Percentiles rank a stretch among this genome's conserved stretches.
phyloP scores from a whole-genome alignment of 495 filamentous ascomycete species.

The Letharia columbiana region DNA sequence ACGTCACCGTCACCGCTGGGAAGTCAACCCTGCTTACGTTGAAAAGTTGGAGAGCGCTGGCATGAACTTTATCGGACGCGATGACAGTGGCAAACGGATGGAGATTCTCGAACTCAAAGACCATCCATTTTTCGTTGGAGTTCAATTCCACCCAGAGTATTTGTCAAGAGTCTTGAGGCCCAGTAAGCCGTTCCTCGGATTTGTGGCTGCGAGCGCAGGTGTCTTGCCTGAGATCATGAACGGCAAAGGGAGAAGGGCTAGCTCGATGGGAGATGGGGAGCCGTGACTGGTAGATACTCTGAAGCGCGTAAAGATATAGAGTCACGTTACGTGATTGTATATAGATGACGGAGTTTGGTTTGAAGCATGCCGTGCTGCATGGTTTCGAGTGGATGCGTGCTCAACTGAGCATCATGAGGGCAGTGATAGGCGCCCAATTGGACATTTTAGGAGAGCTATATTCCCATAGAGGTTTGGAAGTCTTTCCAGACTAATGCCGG shows the following conservation, averaged over 20 bases:
- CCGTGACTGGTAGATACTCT: not conserved
- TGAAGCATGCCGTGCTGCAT: not conserved
- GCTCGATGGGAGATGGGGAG: conserved; percentile 4
- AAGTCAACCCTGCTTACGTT: conserved; percentile 39
- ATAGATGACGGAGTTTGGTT: not conserved
- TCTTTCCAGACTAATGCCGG: not conserved
- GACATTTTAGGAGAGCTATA: not conserved
- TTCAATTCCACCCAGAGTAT: conserved; percentile 87
- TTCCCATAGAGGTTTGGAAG: not conserved
- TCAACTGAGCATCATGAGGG: not conserved
- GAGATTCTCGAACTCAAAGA: conserved; percentile 84
- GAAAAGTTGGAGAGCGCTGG: conserved; percentile 32
- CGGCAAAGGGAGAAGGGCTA: conserved; percentile 1
- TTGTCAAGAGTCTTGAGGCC: conserved; percentile 62
- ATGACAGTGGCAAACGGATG: conserved; percentile 77
- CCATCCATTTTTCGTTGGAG: conserved; percentile 85
- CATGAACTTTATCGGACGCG: conserved; percentile 55
- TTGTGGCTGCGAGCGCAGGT: conserved; percentile 68
- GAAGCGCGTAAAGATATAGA: not conserved
- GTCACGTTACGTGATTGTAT: not conserved
- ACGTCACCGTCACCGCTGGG: conserved; percentile 42
- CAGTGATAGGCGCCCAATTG: not conserved
- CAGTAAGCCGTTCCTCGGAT: conserved; percentile 72
- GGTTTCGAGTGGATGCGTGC: not conserved
- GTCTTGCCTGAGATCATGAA: conserved; percentile 44